Conservation (phyloP, 164 flowering plant genomes). For the Vitis amurensis region DNA sequence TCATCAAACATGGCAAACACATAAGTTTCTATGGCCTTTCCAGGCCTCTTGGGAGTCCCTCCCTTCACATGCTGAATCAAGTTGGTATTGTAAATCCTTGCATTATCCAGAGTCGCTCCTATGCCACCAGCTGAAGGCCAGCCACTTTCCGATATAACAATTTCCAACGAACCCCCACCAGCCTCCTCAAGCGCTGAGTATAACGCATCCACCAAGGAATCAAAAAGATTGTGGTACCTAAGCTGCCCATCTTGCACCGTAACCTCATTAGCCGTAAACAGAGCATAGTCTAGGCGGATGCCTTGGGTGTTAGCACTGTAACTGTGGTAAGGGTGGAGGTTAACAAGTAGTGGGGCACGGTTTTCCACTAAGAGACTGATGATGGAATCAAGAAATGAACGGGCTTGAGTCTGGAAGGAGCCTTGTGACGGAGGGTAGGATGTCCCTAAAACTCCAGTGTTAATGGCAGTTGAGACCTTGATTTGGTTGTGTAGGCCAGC, state of each 20-base stretch:
- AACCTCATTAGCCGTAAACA: slow-evolving; percentile 2
- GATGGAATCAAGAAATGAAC: slow-evolving; percentile 7
- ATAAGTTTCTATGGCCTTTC: slow-evolving; percentile 14
- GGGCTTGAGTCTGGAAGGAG: slow-evolving; percentile 1
- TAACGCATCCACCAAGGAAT: slow-evolving; percentile 17
- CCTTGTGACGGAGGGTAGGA: slow-evolving; percentile 40
- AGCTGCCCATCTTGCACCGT: slow-evolving; percentile 4
- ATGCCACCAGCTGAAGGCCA: slow-evolving; percentile 21
- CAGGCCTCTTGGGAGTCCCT: slow-evolving; percentile 27
- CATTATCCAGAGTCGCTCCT: slow-evolving; percentile 15
- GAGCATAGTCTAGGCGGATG: slow-evolving; percentile 7
- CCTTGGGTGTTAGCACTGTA: not conserved
- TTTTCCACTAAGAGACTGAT: slow-evolving; percentile 8
- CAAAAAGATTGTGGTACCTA: slow-evolving; percentile 20
- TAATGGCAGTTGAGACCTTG: slow-evolving; percentile 33
- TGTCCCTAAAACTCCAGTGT: slow-evolving; percentile 3
- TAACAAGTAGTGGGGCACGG: slow-evolving; percentile 26
- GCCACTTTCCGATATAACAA: slow-evolving; percentile 27
- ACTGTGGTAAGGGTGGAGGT: slow-evolving; percentile 32
- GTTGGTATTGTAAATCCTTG: slow-evolving; percentile 12
- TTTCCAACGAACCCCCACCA: slow-evolving; percentile 6
- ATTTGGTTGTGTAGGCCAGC: slow-evolving; percentile 28
- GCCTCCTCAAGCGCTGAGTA: slow-evolving; percentile 22
- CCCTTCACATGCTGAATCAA: slow-evolving; percentile 17
- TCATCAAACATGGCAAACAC: slow-evolving; percentile 34